Percentiles rank a stretch among this genome's conserved stretches.
These are phyloP conservation scores for Plasmodium adleri DNA, from an alignment of 169 alveolate genomes.

Conservation along the genomic window DNA sequence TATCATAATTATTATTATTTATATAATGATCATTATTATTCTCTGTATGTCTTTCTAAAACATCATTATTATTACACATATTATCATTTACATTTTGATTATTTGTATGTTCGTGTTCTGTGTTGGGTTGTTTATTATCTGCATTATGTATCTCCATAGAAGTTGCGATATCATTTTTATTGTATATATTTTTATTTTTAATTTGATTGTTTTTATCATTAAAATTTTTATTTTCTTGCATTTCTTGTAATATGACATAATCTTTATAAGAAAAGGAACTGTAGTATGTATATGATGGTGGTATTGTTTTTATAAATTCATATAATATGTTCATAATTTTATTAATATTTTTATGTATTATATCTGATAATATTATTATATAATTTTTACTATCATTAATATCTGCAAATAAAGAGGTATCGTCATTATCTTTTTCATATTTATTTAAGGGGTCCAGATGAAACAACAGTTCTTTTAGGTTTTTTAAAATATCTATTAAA, in stretches of 20 bases:
- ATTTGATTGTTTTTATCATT: background rate
- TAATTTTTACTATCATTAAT: slow-evolving; percentile 43
- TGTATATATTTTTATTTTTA: background rate
- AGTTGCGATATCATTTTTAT: background rate
- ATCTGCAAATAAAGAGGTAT: slow-evolving; percentile 17
- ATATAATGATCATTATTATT: background rate
- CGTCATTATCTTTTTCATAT: slow-evolving; percentile 49
- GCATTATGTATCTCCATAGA: background rate
- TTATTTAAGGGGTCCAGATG: slow-evolving; percentile 48
- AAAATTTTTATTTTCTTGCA: slow-evolving; percentile 20
- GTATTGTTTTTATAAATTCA: slow-evolving; percentile 67
- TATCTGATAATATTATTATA: slow-evolving; percentile 51
- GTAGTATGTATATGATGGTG: slow-evolving; percentile 69
- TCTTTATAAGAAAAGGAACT: slow-evolving; percentile 26
- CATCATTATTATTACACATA: slow-evolving; percentile 5
- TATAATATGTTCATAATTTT: slow-evolving; percentile 34
- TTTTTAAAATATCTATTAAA: slow-evolving; percentile 43
- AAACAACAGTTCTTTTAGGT: slow-evolving; percentile 24
- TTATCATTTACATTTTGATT: background rate
- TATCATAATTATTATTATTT: background rate
- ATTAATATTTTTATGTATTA: slow-evolving; percentile 40
- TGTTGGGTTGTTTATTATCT: background rate
- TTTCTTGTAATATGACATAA: slow-evolving; percentile 40
- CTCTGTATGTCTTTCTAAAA: background rate
- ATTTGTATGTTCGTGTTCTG: background rate